A percentile compares a stretch with the other conserved stretches of the same genome.
Evolutionary conservation across 1,139 yeast genomes (phyloP).

Genomic region (Taphrina flavorubra): DNA sequence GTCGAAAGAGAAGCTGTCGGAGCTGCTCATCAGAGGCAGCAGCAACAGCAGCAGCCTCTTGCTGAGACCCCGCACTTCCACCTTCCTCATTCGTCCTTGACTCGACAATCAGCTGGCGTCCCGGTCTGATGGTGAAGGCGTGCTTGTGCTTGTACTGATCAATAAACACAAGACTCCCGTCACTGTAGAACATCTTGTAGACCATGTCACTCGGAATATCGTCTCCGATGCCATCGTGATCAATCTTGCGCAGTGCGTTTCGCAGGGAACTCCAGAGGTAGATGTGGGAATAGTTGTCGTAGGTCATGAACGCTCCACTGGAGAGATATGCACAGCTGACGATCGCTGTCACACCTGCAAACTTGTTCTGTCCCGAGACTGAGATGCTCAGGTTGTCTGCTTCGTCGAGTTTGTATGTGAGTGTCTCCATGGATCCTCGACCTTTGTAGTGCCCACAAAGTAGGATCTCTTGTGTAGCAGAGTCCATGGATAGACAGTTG

Average conservation of each 20-base stretch:
- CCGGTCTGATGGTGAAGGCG: conserved; percentile 29
- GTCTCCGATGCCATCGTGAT: conserved; percentile 32
- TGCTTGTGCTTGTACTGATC: conserved; percentile 32
- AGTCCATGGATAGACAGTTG: conserved; percentile 6
- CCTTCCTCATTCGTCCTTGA: conserved; percentile 13
- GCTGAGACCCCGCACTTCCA: neutral
- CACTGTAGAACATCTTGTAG: conserved; percentile 32
- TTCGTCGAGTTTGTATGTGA: neutral
- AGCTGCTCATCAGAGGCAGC: conserved; percentile 7
- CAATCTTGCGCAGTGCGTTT: conserved; percentile 20
- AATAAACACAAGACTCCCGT: conserved; percentile 11
- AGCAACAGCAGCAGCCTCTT: neutral
- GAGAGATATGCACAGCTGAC: conserved; percentile 29
- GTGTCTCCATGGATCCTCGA: conserved; percentile 19
- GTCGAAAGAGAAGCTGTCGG: conserved; percentile 3
- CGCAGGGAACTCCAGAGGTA: conserved; percentile 18
- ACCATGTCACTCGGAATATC: conserved; percentile 23
- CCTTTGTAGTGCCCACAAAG: conserved; percentile 31
- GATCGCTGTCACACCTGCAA: conserved; percentile 27
- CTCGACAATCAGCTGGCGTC: conserved; percentile 4
- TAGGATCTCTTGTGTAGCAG: neutral
- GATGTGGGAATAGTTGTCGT: conserved; percentile 28
- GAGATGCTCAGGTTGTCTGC: neutral
- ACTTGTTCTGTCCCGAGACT: conserved; percentile 8
- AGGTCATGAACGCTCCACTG: conserved; percentile 21